Percentiles rank a stretch among this genome's conserved stretches.
Evolutionary conservation across 345 rosid genomes (phyloP).

Genomic region (Durio zibethinus): DNA sequence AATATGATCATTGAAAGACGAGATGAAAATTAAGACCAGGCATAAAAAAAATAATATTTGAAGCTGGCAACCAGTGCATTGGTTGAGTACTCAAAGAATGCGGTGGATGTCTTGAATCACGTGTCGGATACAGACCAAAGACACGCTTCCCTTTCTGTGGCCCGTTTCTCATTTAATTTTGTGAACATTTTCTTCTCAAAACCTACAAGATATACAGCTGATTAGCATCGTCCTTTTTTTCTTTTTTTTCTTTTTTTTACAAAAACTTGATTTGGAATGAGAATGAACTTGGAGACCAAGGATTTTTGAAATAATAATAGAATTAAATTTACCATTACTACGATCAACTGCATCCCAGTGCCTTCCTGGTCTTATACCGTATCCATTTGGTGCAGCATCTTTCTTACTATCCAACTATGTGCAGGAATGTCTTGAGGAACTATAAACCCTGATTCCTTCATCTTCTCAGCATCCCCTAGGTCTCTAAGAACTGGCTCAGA

Average conservation of each 20-base stretch:
- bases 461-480: conserved; percentile 80
- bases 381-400: conserved; percentile 83
- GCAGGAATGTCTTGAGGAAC: conserved; percentile 77
- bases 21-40: background rate
- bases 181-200: conserved; percentile 67
- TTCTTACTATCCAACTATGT: conserved; percentile 85
- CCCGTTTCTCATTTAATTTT: conserved; percentile 65
- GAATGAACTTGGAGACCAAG: background rate
- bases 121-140: conserved; percentile 92
- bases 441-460: conserved; percentile 87
- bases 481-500: conserved; percentile 45
- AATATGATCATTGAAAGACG: no score
- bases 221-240: no score
- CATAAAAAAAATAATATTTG: background rate
- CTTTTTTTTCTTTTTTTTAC: no score
- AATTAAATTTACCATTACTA: conserved; percentile 58
- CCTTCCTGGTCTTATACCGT: conserved; percentile 89
- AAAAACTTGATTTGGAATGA: background rate
- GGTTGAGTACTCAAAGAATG: background rate
- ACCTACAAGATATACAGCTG: conserved; percentile 40
- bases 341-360: conserved; percentile 99
- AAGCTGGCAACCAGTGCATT: background rate
- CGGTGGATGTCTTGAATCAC: conserved; percentile 30
- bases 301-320: background rate
- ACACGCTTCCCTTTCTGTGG: conserved; percentile 87